Conservation (phyloP, 768 basidiomycete species). For the Boletus insuetus region DNA sequence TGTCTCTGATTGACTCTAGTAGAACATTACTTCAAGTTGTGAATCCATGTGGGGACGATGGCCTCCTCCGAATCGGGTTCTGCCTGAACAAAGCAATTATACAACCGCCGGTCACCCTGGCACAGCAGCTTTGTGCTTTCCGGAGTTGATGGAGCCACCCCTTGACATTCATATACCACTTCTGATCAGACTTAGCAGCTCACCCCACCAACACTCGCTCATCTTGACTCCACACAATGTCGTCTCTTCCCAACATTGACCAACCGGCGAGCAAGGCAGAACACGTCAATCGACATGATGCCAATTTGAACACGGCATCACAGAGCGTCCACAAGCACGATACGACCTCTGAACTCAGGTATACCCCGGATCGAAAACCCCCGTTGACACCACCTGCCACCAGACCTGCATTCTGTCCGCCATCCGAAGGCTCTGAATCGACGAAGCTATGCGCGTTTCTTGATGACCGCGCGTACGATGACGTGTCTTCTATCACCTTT, state of each 20-base stretch:
- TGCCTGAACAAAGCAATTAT: conserved; percentile 10
- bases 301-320: background rate
- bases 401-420: too few relatives aligned
- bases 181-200: background rate
- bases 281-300: too few relatives aligned
- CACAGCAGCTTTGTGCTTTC: conserved; percentile 16
- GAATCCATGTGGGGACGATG: background rate
- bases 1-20: too few relatives aligned
- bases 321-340: background rate
- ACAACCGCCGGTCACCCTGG: background rate
- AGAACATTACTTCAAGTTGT: too few relatives aligned
- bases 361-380: background rate
- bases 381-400: too few relatives aligned
- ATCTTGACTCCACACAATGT: conserved; percentile 9
- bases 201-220: background rate
- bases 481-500: conserved; percentile 15
- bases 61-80: background rate
- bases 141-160: conserved; percentile 7
- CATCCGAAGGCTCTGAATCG: too few relatives aligned
- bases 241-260: background rate
- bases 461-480: background rate
- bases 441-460: too few relatives aligned
- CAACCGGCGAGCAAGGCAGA: background rate
- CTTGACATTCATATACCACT: background rate
- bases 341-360: background rate